Evolutionary conservation across 1,284 basidiomycete species (phyloP).

Genomic region (Cystobasidium pallidum): DNA sequence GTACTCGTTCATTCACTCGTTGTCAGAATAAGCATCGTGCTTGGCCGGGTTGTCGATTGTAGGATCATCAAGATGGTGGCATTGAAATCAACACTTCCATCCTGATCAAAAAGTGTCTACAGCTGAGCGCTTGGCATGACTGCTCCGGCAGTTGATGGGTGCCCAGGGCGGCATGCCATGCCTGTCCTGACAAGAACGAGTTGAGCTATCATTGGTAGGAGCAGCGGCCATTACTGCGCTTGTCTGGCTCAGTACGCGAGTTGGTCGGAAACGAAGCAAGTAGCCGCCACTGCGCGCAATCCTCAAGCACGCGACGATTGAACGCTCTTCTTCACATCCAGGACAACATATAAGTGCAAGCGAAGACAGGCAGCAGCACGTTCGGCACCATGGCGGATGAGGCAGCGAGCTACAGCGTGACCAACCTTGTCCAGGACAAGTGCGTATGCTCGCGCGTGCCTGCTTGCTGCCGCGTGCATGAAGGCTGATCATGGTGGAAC

Average conservation of each 20-base stretch:
- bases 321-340: not conserved
- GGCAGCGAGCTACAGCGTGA: conserved; percentile 32
- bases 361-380: not conserved
- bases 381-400: conserved; percentile 18
- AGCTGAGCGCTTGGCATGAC: not conserved
- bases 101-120: not conserved
- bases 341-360: not conserved
- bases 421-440: conserved; percentile 35
- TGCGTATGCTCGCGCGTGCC: not conserved
- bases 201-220: not conserved
- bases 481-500: not conserved
- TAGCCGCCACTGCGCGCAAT: not conserved
- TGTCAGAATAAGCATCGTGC: not conserved
- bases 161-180: conserved; percentile 1
- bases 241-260: not conserved
- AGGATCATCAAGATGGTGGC: too few relatives aligned
- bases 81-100: not conserved
- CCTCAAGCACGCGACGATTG: not conserved
- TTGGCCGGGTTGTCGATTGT: not conserved
- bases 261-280: conserved; percentile 12
- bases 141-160: not conserved
- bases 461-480: too few relatives aligned
- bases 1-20: not conserved
- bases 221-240: not conserved
- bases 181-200: not conserved